These are phyloP conservation scores for Venturia pyrina DNA, from an alignment of 2,329 filamentous ascomycete genomes.

Conservation along the genomic window DNA sequence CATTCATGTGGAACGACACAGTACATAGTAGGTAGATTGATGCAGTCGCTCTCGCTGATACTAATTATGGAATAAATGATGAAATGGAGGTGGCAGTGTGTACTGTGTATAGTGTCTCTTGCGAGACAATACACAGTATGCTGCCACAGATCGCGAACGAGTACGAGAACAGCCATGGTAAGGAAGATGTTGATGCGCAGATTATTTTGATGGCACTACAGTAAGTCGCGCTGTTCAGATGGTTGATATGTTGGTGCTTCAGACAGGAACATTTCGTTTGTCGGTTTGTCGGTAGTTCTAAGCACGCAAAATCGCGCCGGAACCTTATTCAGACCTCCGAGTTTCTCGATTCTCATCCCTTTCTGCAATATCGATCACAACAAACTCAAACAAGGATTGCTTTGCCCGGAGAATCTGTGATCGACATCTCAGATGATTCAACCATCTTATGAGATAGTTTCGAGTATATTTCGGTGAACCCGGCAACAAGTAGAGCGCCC, in stretches of 20 bases:
- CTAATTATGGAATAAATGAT: too few species aligned
- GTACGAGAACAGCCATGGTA: too few species aligned
- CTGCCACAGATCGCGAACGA: too few species aligned
- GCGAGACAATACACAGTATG: too few species aligned
- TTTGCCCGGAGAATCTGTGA: not conserved
- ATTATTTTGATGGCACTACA: not conserved
- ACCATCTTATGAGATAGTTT: not conserved
- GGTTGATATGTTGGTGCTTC: not conserved
- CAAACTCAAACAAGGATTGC: not conserved
- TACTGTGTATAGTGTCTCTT: too few species aligned
- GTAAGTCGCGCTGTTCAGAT: not conserved
- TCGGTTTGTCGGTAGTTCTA: not conserved
- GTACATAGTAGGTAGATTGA: too few species aligned
- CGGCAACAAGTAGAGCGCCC: not conserved
- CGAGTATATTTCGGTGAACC: not conserved
- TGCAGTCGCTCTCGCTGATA: too few species aligned
- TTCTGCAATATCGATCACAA: not conserved
- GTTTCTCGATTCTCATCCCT: not conserved
- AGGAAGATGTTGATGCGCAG: not conserved
- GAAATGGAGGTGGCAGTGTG: too few species aligned
- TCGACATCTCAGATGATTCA: fast-evolving
- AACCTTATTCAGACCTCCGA: not conserved
- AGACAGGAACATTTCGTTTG: not conserved
- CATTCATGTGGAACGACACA: too few species aligned
- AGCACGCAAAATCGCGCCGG: not conserved